Evolutionary conservation across 768 basidiomycete species (phyloP), one percentile per base, ranked within the genome.

Genomic region (Floccularia luteovirens): DNA sequence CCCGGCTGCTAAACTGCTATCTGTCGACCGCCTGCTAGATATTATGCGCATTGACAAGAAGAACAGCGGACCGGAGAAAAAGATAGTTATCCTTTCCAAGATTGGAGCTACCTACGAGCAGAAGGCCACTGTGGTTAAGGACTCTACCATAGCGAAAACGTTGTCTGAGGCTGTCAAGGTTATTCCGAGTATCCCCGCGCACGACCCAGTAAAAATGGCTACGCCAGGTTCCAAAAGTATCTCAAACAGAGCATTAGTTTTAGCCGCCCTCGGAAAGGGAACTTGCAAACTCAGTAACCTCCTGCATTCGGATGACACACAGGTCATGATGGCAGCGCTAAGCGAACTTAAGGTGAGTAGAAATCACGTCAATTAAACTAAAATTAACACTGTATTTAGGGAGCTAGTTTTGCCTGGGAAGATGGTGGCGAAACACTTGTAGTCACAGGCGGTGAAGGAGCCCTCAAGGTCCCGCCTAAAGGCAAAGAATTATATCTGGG

Each of bases 1-100:
- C 1, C 83, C 89, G 1, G 69, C 78, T 2, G 75, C 88, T 3
- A 74, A 78, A 45, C 66, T 70, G 35, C 75, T 98, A 42, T 81
- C 81, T 12, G 82, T 93, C 39, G 79, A 87, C 36, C 74, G 77
- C 12, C 69, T 99, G 8, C 72, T 97, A 28, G 90, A 96, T 57
- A 84, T 94, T 55, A 97, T 97, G 94, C 77, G 72, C 43, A 76
- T 94, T 45, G 93, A 99, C 72, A 99, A 99, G 71, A 98, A 99
- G 73, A 98, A 98, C 58, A 82, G 82, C 43, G 93, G 94, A 0
- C 62, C 74, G 2, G 81, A 80, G 55, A 99, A 98, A 70, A 97
- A 94, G 66, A 75, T 98, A 44, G 96, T 98, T 39, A 71, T 99
- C 32, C 73, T 98, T 28, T 83, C 83, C 31, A 74, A 79, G 44